Percentiles rank a stretch among this genome's conserved stretches.
These are phyloP conservation scores for Picea engelmannii DNA, from an alignment of 83 land plant genomes.

Conservation along the genomic window DNA sequence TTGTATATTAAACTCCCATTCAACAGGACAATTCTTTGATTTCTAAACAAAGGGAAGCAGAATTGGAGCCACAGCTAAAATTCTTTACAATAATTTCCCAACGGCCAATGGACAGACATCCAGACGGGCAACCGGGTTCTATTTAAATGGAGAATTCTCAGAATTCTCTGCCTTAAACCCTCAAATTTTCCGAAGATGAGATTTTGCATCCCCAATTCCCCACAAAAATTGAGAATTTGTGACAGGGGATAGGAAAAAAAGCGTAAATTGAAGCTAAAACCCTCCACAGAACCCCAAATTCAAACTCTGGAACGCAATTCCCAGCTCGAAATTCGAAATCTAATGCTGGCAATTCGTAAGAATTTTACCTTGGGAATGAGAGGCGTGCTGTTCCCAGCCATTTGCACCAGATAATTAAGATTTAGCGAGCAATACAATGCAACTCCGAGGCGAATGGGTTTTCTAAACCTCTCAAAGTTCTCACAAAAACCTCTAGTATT, in stretches of 20 bases:
- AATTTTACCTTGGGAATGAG: conserved; percentile 10
- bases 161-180: neutral
- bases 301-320: neutral
- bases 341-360: neutral
- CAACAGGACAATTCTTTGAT: neutral
- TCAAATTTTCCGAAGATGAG: neutral
- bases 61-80: neutral
- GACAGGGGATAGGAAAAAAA: neutral
- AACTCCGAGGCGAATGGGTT: neutral
- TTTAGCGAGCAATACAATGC: neutral
- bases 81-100: no score
- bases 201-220: no score
- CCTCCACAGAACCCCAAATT: neutral
- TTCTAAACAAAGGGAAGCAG: neutral
- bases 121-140: no score
- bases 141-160: no score
- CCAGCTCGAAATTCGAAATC: conserved; percentile 5
- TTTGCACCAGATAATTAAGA: no score
- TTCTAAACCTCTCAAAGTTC: conserved; percentile 10
- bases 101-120: no score
- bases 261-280: neutral
- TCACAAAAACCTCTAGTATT: neutral
- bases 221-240: no score
- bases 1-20: neutral
- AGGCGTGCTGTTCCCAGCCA: no score